These are phyloP conservation scores for Crithidia acanthocephali DNA, from an alignment of 208 protist species.

Conservation along the genomic window DNA sequence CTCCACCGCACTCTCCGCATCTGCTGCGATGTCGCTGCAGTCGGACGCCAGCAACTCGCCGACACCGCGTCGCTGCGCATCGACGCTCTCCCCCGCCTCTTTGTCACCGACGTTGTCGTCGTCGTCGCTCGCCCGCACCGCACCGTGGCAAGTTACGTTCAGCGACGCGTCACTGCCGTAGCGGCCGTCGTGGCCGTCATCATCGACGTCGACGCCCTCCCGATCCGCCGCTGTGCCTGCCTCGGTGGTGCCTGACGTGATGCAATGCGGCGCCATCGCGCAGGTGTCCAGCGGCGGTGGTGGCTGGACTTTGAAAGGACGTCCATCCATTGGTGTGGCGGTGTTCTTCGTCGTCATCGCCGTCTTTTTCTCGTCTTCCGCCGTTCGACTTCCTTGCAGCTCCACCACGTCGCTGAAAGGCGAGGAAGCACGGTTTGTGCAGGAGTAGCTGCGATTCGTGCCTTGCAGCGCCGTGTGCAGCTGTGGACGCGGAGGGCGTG, in stretches of 20 bases:
- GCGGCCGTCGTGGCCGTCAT: too few relatives aligned
- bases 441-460: conserved; percentile 9
- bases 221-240: too few relatives aligned
- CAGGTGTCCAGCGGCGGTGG: neutral
- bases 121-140: neutral
- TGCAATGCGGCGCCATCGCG: neutral
- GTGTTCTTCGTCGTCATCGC: too few relatives aligned
- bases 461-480: neutral
- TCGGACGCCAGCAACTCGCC: too few relatives aligned
- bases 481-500: neutral
- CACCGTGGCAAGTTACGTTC: neutral
- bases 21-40: too few relatives aligned
- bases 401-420: neutral
- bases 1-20: neutral
- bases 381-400: too few relatives aligned
- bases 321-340: too few relatives aligned
- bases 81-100: too few relatives aligned
- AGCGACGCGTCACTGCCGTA: neutral
- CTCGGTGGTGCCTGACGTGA: neutral
- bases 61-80: too few relatives aligned
- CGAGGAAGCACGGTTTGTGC: neutral
- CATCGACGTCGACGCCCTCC: too few relatives aligned
- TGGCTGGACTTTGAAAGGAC: neutral
- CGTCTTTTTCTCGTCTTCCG: too few relatives aligned
- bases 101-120: neutral